These are phyloP conservation scores for Lactifluus subvellereus DNA, from an alignment of 768 basidiomycete species.

Conservation along the genomic window DNA sequence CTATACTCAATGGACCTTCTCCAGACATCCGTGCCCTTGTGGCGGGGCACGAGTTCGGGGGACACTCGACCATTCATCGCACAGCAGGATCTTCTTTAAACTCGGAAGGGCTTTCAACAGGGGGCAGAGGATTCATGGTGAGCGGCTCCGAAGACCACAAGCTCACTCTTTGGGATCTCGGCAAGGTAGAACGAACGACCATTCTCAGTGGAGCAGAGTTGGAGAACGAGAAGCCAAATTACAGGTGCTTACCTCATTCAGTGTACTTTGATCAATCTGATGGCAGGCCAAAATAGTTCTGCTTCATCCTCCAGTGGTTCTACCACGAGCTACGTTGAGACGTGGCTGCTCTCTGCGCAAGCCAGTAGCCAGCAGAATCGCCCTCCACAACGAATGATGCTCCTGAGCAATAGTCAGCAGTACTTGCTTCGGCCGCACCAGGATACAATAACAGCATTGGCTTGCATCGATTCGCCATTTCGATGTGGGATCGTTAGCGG, in stretches of 20 bases:
- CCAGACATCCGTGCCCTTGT: constrained; percentile 66
- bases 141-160: constrained; percentile 89
- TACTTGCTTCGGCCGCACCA: constrained; percentile 82
- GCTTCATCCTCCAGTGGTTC: constrained; percentile 37
- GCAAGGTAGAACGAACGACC: constrained; percentile 60
- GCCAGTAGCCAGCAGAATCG: constrained; percentile 51
- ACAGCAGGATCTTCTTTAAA: constrained; percentile 25
- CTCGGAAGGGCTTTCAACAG: constrained; percentile 16
- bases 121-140: constrained; percentile 62
- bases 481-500: constrained; percentile 89
- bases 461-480: constrained; percentile 88
- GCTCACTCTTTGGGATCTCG: constrained; percentile 85
- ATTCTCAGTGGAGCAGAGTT: constrained; percentile 75
- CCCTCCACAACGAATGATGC: constrained; percentile 66
- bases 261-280: constrained; percentile 7
- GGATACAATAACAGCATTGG: constrained; percentile 81
- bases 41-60: constrained; percentile 73
- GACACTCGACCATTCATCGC: constrained; percentile 43
- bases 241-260: constrained; percentile 49
- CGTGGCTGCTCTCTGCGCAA: constrained; percentile 45
- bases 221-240: constrained; percentile 70
- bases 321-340: constrained; percentile 55
- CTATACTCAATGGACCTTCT: constrained; percentile 41
- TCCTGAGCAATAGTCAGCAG: constrained; percentile 79
- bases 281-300: constrained; percentile 27